These are phyloP conservation scores for Fusarium kyushuense DNA, from an alignment of 2,329 filamentous ascomycete species.

Conservation along the genomic window DNA sequence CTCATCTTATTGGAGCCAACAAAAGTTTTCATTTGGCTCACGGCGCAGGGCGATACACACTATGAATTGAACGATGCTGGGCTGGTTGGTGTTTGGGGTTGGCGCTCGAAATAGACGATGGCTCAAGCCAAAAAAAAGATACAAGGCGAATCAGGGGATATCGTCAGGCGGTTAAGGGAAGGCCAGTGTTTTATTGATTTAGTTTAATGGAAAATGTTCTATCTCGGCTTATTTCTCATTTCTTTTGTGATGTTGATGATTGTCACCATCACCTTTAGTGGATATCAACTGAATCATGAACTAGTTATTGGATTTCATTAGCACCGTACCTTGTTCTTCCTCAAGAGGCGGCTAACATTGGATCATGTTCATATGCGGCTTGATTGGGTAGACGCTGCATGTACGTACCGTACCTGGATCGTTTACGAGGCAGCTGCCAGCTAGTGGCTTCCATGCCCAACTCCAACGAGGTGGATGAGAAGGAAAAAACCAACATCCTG, in stretches of 20 bases:
- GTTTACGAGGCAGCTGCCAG: constrained; percentile 14
- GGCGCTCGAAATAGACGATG: constrained; percentile 45
- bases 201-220: constrained; percentile 19
- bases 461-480: constrained; percentile 14
- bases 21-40: constrained; percentile 36
- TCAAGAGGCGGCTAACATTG: constrained; percentile 9
- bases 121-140: constrained; percentile 38
- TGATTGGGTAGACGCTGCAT: constrained; percentile 18
- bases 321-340: neutral
- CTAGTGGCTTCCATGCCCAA: constrained; percentile 22
- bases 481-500: constrained; percentile 38
- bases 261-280: constrained; percentile 5
- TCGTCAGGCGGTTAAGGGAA: constrained; percentile 6
- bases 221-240: neutral
- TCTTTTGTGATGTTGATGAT: constrained; percentile 4
- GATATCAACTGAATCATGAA: constrained; percentile 29
- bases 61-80: constrained; percentile 31
- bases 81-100: constrained; percentile 28
- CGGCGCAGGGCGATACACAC: constrained; percentile 38
- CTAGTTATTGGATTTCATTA: constrained; percentile 3
- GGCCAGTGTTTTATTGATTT: constrained; percentile 12
- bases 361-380: constrained; percentile 5
- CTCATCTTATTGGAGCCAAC: constrained; percentile 31
- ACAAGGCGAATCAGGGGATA: constrained; percentile 27
- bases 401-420: neutral